Conservation (phyloP, 2,329 filamentous ascomycete species). For the Fusarium sp. region DNA sequence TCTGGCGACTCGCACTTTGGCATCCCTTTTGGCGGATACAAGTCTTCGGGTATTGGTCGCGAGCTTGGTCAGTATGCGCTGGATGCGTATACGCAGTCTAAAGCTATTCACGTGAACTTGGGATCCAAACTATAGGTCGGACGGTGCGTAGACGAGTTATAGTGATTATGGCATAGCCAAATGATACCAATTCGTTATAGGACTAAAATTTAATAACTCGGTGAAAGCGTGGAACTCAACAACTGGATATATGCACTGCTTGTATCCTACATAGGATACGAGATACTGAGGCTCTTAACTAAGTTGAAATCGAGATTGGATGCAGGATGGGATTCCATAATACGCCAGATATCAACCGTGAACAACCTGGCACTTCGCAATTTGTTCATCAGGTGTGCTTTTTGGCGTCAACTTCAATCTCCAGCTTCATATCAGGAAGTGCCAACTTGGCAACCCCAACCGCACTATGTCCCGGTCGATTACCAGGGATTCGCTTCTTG, state of each 20-base stretch:
- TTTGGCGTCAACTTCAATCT: conserved; percentile 40
- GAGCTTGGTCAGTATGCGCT: conserved; percentile 44
- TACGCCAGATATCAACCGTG: no score
- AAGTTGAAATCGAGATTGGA: no score
- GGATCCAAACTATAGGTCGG: conserved; percentile 26
- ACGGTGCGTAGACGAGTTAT: not conserved
- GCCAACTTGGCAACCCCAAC: conserved; percentile 28
- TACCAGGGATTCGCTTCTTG: conserved; percentile 24
- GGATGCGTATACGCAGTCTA: conserved; percentile 45
- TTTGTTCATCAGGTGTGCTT: not conserved
- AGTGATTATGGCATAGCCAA: not conserved
- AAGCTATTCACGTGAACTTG: conserved; percentile 43
- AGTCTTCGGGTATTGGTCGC: conserved; percentile 41
- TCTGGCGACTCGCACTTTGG: conserved; percentile 44
- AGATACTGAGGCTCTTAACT: no score
- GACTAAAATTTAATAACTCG: no score
- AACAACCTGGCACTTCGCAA: conserved; percentile 23
- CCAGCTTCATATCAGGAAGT: conserved; percentile 35
- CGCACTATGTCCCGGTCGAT: conserved; percentile 22
- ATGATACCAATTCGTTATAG: conserved; percentile 23
- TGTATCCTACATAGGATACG: no score
- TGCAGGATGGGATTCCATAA: no score
- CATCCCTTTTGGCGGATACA: conserved; percentile 47
- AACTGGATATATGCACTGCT: no score
- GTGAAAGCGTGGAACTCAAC: no score